Evolutionary conservation across 495 filamentous ascomycete species (phyloP).

Genomic region (Talaromyces trachyspermus): DNA sequence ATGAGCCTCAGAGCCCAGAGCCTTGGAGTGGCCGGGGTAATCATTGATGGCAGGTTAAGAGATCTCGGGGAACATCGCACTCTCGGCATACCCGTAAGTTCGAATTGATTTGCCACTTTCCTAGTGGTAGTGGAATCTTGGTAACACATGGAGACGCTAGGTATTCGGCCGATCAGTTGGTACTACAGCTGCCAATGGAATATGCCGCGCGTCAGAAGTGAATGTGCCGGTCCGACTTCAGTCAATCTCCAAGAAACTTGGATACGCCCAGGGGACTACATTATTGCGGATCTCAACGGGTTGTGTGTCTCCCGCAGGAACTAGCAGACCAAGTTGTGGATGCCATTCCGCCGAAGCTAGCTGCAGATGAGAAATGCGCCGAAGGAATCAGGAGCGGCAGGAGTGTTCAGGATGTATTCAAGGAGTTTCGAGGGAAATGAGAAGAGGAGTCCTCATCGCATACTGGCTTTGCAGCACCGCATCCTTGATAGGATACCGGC

Average conservation of each 20-base stretch:
- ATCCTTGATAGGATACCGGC: no score
- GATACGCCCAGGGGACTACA: constrained; percentile 46
- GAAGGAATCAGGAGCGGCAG: constrained; percentile 42
- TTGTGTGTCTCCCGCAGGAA: constrained; percentile 35
- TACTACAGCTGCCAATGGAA: constrained; percentile 40
- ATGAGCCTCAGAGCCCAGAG: constrained; percentile 44
- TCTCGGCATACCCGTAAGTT: constrained; percentile 29
- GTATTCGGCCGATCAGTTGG: constrained; percentile 44
- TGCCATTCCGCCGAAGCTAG: constrained; percentile 42
- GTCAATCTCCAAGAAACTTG: constrained; percentile 33
- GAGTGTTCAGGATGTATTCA: constrained; percentile 46
- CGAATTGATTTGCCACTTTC: constrained; percentile 12
- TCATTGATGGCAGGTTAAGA: constrained; percentile 50
- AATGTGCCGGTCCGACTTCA: constrained; percentile 23
- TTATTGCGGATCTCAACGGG: constrained; percentile 50
- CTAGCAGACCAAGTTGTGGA: constrained; percentile 39
- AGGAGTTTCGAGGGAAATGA: constrained; percentile 23
- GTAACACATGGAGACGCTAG: not conserved
- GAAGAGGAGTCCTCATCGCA: no score
- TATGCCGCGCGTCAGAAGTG: constrained; percentile 12
- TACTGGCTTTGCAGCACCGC: no score
- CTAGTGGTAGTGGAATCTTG: not conserved
- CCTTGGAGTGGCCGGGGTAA: constrained; percentile 22
- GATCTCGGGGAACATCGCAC: constrained; percentile 51
- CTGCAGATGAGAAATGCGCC: constrained; percentile 47